phyloP scores from a whole-genome alignment of 352 stramenopile genomes.

The Halophytophthora batemanensis region DNA sequence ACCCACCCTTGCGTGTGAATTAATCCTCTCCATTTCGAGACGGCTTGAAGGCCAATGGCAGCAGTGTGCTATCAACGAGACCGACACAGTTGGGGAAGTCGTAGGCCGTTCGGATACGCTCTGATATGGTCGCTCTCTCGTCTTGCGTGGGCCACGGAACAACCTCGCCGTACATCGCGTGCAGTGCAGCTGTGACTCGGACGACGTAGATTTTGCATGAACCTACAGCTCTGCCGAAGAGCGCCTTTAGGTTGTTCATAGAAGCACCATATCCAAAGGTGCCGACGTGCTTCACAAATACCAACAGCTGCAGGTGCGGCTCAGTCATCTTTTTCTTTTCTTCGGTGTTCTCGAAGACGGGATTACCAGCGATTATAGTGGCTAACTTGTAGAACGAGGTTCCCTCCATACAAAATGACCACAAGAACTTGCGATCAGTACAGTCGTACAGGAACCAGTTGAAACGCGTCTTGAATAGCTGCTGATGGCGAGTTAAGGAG shows the following conservation, averaged over 20 bases:
- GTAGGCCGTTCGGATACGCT: slow-evolving; percentile 8
- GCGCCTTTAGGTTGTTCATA: slow-evolving; percentile 5
- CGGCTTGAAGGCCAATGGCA: slow-evolving; percentile 21
- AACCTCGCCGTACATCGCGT: background rate
- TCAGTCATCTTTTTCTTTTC: slow-evolving; percentile 5
- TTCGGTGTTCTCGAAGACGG: background rate
- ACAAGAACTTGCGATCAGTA: too few species aligned
- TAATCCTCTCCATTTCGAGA: slow-evolving; percentile 24
- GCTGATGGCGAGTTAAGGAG: too few species aligned
- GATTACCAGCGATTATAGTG: slow-evolving; percentile 4
- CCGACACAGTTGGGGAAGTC: slow-evolving; percentile 24
- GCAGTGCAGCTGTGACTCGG: slow-evolving; percentile 1
- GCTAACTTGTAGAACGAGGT: too few species aligned
- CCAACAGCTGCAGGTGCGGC: slow-evolving; percentile 10
- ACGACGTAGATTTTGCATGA: slow-evolving; percentile 4
- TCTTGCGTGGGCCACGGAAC: slow-evolving; percentile 12
- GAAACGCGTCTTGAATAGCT: too few species aligned
- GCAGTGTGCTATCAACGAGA: slow-evolving; percentile 20
- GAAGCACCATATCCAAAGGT: slow-evolving; percentile 15
- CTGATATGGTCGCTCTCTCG: slow-evolving; percentile 2
- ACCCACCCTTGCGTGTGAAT: slow-evolving; percentile 22
- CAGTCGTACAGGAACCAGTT: too few species aligned
- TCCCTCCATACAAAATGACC: too few species aligned
- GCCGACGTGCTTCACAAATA: slow-evolving; percentile 17
- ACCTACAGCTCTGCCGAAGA: slow-evolving; percentile 10